These are phyloP conservation scores for Fusarium lyarnte DNA, from an alignment of 2,329 filamentous ascomycete species.

Conservation along the genomic window DNA sequence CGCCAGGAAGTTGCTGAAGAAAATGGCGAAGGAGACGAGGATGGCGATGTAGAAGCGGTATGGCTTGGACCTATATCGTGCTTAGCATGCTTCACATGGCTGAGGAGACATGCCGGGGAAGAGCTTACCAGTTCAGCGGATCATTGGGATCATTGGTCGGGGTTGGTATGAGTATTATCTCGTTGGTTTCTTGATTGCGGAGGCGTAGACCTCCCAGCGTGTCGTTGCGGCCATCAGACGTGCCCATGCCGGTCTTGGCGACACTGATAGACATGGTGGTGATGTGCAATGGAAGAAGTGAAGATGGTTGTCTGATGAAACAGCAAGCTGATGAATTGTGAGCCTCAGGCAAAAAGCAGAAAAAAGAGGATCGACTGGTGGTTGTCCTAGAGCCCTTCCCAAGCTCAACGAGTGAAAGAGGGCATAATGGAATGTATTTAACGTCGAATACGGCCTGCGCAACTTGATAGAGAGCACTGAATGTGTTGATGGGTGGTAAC, in stretches of 20 bases:
- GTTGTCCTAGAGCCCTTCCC: too few relatives aligned
- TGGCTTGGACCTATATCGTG: constrained; percentile 49
- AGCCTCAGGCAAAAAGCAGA: background rate
- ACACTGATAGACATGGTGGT: background rate
- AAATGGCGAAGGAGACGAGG: constrained; percentile 62
- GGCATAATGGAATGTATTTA: too few relatives aligned
- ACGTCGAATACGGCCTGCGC: too few relatives aligned
- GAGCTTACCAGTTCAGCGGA: constrained; percentile 33
- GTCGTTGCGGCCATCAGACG: background rate
- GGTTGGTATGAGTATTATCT: constrained; percentile 24
- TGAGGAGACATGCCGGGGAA: fast-evolving
- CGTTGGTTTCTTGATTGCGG: constrained; percentile 7
- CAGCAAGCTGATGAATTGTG: background rate
- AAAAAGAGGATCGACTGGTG: too few relatives aligned
- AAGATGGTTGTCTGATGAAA: background rate
- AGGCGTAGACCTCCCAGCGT: background rate
- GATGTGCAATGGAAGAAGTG: background rate
- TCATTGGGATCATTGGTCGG: constrained; percentile 36
- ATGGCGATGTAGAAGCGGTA: constrained; percentile 61
- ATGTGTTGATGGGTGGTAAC: background rate
- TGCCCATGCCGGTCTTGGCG: background rate
- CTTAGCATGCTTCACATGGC: fast-evolving
- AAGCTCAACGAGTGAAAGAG: fast-evolving
- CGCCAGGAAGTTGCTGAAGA: constrained; percentile 66
- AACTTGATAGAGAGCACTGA: too few relatives aligned